Conservation (phyloP, 257 asterid genomes). For the Catharanthus roseus region DNA sequence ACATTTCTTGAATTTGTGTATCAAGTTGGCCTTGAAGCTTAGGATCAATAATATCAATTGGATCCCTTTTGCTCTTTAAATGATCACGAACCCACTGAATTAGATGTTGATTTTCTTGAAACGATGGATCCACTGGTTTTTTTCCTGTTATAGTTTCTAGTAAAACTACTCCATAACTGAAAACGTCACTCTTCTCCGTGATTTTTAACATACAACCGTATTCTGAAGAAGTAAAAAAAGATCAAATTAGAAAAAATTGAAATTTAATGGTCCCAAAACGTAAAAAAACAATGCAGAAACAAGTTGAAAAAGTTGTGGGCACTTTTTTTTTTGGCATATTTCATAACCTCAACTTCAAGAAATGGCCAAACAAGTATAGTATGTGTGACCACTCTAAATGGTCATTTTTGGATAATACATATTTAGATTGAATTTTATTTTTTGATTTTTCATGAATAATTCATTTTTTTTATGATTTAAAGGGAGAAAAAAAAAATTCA, state of each 20-base stretch:
- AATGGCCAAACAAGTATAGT: constrained; percentile 18
- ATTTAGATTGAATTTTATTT: constrained; percentile 12
- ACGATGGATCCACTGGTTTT: constrained; percentile 63
- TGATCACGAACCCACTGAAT: constrained; percentile 73
- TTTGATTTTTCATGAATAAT: no score
- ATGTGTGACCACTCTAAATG: constrained; percentile 23
- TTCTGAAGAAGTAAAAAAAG: constrained; percentile 31
- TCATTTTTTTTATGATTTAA: constrained; percentile 1
- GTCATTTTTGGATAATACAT: constrained; percentile 8
- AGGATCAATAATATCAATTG: constrained; percentile 50
- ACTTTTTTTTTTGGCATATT: constrained; percentile 8
- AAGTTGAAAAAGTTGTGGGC: background rate
- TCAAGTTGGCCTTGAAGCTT: constrained; percentile 68
- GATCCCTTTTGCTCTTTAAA: constrained; percentile 51
- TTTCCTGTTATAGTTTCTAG: constrained; percentile 69
- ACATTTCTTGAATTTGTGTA: constrained; percentile 75
- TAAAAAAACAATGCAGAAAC: background rate
- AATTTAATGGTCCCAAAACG: background rate
- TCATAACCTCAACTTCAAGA: constrained; percentile 13
- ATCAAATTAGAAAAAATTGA: background rate
- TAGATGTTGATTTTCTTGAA: constrained; percentile 63
- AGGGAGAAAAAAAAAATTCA: no score
- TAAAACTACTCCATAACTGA: constrained; percentile 71
- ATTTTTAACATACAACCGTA: constrained; percentile 61
- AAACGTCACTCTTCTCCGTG: constrained; percentile 70